These are phyloP conservation scores for Erodium moschatum DNA, from an alignment of 441 rosid genomes.

Conservation along the genomic window DNA sequence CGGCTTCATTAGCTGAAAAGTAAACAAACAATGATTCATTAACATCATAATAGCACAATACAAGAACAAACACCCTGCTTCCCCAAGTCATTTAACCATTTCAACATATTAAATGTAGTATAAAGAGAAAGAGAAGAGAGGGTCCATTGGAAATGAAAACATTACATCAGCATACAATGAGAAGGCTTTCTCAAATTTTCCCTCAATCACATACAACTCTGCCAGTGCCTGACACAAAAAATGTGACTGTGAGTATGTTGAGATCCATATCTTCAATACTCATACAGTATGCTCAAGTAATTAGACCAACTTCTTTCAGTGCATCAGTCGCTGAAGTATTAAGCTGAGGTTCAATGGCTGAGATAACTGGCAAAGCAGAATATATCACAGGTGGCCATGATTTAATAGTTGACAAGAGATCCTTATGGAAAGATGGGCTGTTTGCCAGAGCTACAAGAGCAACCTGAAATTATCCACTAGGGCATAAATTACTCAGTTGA, in stretches of 20 bases:
- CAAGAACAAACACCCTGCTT: not conserved
- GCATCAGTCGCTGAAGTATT: constrained; percentile 78
- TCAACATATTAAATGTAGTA: not conserved
- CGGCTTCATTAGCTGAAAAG: constrained; percentile 92
- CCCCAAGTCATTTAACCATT: not conserved
- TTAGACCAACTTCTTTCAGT: constrained; percentile 69
- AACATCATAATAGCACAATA: constrained; percentile 15
- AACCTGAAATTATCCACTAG: constrained; percentile 44
- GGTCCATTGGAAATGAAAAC: constrained; percentile 17
- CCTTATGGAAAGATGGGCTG: constrained; percentile 66
- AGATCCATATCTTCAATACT: constrained; percentile 20
- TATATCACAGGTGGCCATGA: constrained; percentile 85
- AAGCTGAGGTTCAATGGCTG: constrained; percentile 94
- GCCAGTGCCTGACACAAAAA: constrained; percentile 65
- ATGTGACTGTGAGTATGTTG: constrained; percentile 10
- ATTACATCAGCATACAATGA: constrained; percentile 95
- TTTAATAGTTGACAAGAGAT: constrained; percentile 82
- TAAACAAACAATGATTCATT: constrained; percentile 12
- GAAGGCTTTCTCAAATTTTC: constrained; percentile 85
- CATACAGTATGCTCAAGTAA: constrained; percentile 8
- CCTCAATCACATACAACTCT: constrained; percentile 77
- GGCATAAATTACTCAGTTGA: constrained; percentile 13
- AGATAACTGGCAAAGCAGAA: constrained; percentile 78
- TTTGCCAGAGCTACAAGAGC: constrained; percentile 97
- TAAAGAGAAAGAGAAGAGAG: not conserved